Base-by-base conservation (phyloP, 2,329 filamentous ascomycete species). In the Celoporthe dispersa region DNA sequence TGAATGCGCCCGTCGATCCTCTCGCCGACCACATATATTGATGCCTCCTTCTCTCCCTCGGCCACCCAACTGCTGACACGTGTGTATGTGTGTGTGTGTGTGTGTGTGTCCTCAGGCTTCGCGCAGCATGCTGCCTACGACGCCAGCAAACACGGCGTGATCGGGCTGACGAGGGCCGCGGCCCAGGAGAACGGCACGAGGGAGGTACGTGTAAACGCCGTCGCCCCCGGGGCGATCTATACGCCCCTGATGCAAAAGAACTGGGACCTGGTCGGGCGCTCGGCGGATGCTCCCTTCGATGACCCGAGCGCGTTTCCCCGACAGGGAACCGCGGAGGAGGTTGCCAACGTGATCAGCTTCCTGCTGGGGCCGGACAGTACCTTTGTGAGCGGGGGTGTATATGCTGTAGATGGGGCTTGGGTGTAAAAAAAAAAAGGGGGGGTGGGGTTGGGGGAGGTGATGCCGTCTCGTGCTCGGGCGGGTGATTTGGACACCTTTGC, bases 241-340 rank as follows among this genome's bases (percentile, higher is more conserved):
- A 87, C 85, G 28, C 84, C 84, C 11, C 71, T 86, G 74, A 82
- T 86, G 81, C 78, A 83, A 70, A 80, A 82, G 74, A 76, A 79
- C 25, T 83, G 81, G 77, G 79, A 82, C 62, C 71, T 78, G 19
- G 74, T 75, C 67, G 73, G 77, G 60, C 72, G 81, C 62, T 75
- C 81, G 66, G 73, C 78, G 28, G 78, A 81, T 65, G 81, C 80
- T 31, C 77, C 79, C 4, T 83, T 83, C 62, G 79, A 83, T 65
- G 80, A 84, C 64, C 79, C 81, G 11, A 81, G 79, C 9, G 80
- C 82, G 3, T 81, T 84, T 67, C 78, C 77, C 68, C 79, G 85
- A 69, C 78, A 81, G 67, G 85, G 84, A 2, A 84, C 80, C 35
- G 75, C 84, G 0, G 84, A 85, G 71, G 84, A 86, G 74, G 81